Conservation (phyloP, 1,284 basidiomycete genomes). For the Coniophora puteana region DNA sequence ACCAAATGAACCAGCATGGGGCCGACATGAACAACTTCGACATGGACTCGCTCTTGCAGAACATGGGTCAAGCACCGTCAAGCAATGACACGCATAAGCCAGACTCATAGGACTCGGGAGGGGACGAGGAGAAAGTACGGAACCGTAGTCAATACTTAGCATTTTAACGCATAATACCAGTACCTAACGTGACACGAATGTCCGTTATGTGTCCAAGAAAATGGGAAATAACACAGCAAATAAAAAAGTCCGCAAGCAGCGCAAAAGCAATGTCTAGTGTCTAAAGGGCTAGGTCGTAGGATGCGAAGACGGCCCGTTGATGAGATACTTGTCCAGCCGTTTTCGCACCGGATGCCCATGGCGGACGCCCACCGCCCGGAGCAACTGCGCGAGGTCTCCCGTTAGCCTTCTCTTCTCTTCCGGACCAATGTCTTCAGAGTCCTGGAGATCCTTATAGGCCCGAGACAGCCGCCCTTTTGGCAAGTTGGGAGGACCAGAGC, state of each 20-base stretch:
- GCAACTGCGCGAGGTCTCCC: slow-evolving; percentile 44
- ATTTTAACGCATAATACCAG: no score
- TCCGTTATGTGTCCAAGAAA: no score
- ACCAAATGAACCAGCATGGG: slow-evolving; percentile 18
- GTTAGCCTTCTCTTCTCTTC: slow-evolving; percentile 45
- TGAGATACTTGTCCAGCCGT: slow-evolving; percentile 53
- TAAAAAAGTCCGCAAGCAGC: no score
- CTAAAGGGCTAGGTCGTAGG: no score
- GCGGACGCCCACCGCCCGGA: slow-evolving; percentile 54
- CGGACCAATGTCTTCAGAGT: slow-evolving; percentile 43
- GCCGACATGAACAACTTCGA: slow-evolving; percentile 29
- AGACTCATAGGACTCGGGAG: not conserved
- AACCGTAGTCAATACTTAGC: no score
- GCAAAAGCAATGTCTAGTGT: no score
- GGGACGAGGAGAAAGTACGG: no score
- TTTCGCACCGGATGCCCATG: slow-evolving; percentile 62
- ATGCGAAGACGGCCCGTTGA: slow-evolving; percentile 9
- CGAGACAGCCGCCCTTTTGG: slow-evolving; percentile 66
- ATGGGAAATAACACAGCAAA: no score
- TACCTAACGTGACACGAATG: no score
- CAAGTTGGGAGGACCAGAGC: slow-evolving; percentile 33
- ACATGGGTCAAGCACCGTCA: slow-evolving; percentile 17
- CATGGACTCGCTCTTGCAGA: slow-evolving; percentile 28
- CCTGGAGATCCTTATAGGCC: slow-evolving; percentile 59
- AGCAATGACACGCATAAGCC: slow-evolving; percentile 25